Base-by-base conservation (phyloP, 345 rosid genomes). In the Pistacia atlantica region DNA sequence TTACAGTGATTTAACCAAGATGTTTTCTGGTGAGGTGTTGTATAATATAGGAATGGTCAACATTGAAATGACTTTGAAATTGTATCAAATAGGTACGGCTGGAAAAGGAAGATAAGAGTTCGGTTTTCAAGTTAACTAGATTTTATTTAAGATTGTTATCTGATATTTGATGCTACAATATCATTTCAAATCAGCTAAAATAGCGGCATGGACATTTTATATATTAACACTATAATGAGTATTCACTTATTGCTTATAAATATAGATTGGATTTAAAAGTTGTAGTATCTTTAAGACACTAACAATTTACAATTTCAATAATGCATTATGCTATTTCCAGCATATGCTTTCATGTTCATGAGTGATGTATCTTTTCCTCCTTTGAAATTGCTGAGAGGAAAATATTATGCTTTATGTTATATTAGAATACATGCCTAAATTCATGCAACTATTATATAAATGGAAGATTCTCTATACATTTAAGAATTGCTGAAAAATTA, bases 401-500 rank as follows among this genome's bases (percentile, higher is more conserved):
- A 55, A 16, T 1, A 25, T 13, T 8, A 54, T 9, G 8, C 46
- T 69, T 17, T 18, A 28, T 48, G 33, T 73, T 31, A n/a, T 48
- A n/a, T 73, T 48, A 7, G 46, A 63, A 12, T 45, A 46, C 12
- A n/a, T 54, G 3, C 58, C 56, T 16, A 33, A 65, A 51, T 59
- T 55, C 22, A 25, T n/a, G 70, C 54, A 54, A 22, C 57, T 56
- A 79, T 74, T 77, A 69, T 79, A 68, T 77, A 31, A 63, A 51
- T 18, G 8, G 51, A 84, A 80, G 84, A 74, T 76, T 84, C 13
- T 67, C 79, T 66, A 5, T 79, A 74, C 83, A 79, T 85, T 81
- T 79, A 79, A 78, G 69, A 22, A 70, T 80, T 73, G 75, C 75
- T 74, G 73, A 57, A 61, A 65, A 72, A 72, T 8, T 61, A 61